Conservation (phyloP, 2,329 filamentous ascomycete genomes). For the Curvularia sp. region DNA sequence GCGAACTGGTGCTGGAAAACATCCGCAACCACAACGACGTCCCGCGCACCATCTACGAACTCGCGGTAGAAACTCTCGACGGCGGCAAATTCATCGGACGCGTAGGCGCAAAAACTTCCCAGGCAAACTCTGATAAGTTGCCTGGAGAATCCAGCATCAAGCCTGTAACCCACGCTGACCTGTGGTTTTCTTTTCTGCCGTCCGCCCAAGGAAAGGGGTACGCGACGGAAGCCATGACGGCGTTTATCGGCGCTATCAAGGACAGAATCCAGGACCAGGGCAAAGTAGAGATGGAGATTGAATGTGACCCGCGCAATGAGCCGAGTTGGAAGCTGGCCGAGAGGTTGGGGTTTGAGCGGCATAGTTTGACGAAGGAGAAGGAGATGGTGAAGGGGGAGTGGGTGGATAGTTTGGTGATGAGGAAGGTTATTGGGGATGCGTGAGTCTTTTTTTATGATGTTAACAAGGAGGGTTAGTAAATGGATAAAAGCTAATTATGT, state of each 20-base stretch:
- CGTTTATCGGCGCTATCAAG: constrained; percentile 33
- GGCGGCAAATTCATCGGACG: constrained; percentile 35
- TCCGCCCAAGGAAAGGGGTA: constrained; percentile 34
- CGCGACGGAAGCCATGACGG: constrained; percentile 43
- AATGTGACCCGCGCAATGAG: constrained; percentile 46
- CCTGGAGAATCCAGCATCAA: constrained; percentile 13
- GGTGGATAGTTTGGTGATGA: constrained; percentile 42
- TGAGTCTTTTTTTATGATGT: constrained; percentile 7
- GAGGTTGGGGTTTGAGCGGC: constrained; percentile 37
- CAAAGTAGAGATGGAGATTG: constrained; percentile 40
- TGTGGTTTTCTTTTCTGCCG: constrained; percentile 45
- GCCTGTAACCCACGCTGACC: constrained; percentile 22
- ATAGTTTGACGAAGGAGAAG: constrained; percentile 35
- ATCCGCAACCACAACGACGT: constrained; percentile 24
- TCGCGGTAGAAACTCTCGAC: constrained; percentile 34
- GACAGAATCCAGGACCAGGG: constrained; percentile 12
- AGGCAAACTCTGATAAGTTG: constrained; percentile 11
- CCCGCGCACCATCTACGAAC: constrained; percentile 35
- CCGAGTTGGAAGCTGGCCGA: constrained; percentile 42
- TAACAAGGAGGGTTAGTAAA: too few species aligned
- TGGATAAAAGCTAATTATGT: background rate
- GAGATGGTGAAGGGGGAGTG: constrained; percentile 44
- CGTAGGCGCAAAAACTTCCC: constrained; percentile 34
- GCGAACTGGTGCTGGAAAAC: constrained; percentile 26
- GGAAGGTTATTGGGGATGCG: constrained; percentile 26